Conservation (phyloP, 768 basidiomycete genomes). For the Rhodotorula babjevae region DNA sequence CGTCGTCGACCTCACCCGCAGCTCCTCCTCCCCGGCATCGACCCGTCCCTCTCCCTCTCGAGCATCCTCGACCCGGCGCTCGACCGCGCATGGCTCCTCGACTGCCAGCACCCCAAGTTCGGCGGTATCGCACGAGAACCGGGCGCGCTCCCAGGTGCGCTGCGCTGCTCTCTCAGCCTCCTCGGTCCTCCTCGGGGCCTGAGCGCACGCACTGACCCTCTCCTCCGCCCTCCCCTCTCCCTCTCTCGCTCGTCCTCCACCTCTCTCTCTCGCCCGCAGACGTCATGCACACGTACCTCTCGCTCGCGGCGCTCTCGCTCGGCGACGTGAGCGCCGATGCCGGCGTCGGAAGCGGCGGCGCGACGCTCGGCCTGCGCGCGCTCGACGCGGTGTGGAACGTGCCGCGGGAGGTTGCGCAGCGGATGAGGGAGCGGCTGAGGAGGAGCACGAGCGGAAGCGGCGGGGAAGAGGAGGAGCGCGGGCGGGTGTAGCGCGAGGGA, state of each 20-base stretch:
- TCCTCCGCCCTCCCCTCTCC: slow-evolving; percentile 1
- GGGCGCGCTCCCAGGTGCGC: slow-evolving; percentile 68
- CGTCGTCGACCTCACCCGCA: slow-evolving; percentile 9
- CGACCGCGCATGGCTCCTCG: slow-evolving; percentile 62
- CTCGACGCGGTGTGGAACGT: slow-evolving; percentile 35
- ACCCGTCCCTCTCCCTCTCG: not conserved
- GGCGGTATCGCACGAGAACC: slow-evolving; percentile 86
- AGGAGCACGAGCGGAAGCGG: not conserved
- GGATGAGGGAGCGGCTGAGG: slow-evolving; percentile 8
- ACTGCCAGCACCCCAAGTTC: slow-evolving; percentile 71
- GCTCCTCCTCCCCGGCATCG: slow-evolving; percentile 13
- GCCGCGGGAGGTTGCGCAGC: slow-evolving; percentile 1
- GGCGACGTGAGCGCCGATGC: slow-evolving; percentile 1
- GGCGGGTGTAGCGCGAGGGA: too few relatives aligned
- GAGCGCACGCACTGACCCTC: too few relatives aligned
- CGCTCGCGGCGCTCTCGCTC: slow-evolving; percentile 73
- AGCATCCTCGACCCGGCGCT: slow-evolving; percentile 53
- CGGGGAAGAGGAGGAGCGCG: not conserved
- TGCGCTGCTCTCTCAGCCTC: not conserved
- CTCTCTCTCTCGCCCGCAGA: slow-evolving; percentile 52
- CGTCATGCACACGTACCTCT: slow-evolving; percentile 91
- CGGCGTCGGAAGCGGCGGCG: too few relatives aligned
- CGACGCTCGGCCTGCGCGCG: not conserved
- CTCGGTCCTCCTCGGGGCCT: not conserved
- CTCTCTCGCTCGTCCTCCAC: not conserved